phyloP scores from a whole-genome alignment of 345 rosid genomes.

The Boechera retrofracta region DNA sequence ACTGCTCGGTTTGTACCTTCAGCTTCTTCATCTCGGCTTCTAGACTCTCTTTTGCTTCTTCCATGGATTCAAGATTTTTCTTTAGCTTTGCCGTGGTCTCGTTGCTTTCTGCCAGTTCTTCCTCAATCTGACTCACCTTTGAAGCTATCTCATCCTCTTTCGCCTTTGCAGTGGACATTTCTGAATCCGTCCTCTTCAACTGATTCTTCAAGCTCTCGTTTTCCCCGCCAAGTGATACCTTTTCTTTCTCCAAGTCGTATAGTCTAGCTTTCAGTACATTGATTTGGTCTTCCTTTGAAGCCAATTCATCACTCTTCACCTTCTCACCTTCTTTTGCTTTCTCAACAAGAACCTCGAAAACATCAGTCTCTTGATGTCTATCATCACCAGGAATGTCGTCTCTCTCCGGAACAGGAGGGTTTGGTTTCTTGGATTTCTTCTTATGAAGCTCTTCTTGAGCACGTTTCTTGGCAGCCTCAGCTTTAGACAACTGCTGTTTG shows the following conservation, averaged over 20 bases:
- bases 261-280: constrained; percentile 56
- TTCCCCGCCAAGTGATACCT: constrained; percentile 45
- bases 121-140: constrained; percentile 52
- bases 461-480: constrained; percentile 80
- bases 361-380: constrained; percentile 65
- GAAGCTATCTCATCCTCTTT: constrained; percentile 57
- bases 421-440: constrained; percentile 56
- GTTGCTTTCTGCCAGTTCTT: constrained; percentile 63
- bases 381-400: constrained; percentile 52
- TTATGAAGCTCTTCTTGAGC: constrained; percentile 65
- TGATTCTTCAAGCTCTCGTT: constrained; percentile 62
- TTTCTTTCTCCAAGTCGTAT: constrained; percentile 62
- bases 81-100: constrained; percentile 48
- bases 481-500: constrained; percentile 71
- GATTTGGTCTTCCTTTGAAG: constrained; percentile 57
- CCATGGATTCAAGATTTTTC: constrained; percentile 59
- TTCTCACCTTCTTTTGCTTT: constrained; percentile 29
- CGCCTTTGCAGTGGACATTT: constrained; percentile 48
- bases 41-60: constrained; percentile 62
- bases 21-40: constrained; percentile 80
- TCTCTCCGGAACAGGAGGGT: constrained; percentile 29
- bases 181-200: constrained; percentile 52
- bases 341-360: constrained; percentile 61
- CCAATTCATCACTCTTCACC: constrained; percentile 17
- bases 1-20: constrained; percentile 85